Evolutionary conservation across 768 basidiomycete species (phyloP), one percentile per base, ranked within the genome.

Genomic region (Suillus brevipes): DNA sequence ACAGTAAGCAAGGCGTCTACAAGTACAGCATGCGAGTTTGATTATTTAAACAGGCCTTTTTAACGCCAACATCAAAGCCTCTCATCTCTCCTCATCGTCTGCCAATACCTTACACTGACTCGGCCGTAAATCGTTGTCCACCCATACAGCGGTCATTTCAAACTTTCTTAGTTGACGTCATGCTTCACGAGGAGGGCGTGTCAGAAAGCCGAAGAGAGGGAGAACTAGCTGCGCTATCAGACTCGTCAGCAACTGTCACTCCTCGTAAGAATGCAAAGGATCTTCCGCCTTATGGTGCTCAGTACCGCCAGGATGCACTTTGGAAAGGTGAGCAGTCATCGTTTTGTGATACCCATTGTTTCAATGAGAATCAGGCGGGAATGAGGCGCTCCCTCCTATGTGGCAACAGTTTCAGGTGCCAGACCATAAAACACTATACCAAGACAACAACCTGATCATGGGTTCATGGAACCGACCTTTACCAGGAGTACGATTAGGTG

Each of bases 381-480:
- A 55, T 10, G 20, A 55, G 10, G 31, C 53, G 0, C 53, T 55
- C 53, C 53, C 53, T 34, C 53, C 53, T 55, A 31, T 55, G 53
- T 55, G 53, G 53, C 53, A 55, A n/a, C 53, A 20, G 10, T n/a
- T 34, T 34, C 53, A 53, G 52, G 52, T 55, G 20, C 10, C 6
- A 20, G 31, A 55, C 10, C 20, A 34, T 34, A 55, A 55, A 55
- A 55, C 31, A 6, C 20, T 55, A 34, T 55, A 55, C 34, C 53
- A 55, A 55, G 53, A 55, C 53, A 55, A 55, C 53, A 55, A 55
- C 20, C 6, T 55, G 31, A 34, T 55, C 18, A 55, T 55, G 53
- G 20, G 53, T 34, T 55, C 53, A 6, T 20, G 31, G 31, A 34
- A 34, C 31, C 31, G 20, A 34, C 53, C 53, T 34, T 34, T 55